Conservation (phyloP, 2,329 filamentous ascomycete species). For the Phyllachora maydis region DNA sequence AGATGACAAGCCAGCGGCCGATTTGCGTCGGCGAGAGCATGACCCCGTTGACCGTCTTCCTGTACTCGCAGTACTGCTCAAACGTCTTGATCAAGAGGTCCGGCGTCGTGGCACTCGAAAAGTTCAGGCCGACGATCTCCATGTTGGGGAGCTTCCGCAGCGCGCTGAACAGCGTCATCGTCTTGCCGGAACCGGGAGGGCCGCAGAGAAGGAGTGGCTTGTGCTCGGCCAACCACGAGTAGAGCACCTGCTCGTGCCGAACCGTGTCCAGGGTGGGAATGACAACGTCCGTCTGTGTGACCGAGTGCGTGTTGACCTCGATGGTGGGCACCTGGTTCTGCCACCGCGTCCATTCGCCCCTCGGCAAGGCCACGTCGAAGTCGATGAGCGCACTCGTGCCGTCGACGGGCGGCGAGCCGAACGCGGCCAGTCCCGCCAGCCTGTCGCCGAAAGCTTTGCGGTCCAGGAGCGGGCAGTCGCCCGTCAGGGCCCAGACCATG, state of each 20-base stretch:
- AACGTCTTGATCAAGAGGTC: constrained; percentile 98
- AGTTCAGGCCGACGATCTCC: constrained; percentile 98
- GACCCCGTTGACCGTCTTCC: constrained; percentile 92
- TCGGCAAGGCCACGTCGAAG: constrained; percentile 75
- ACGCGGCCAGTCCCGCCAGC: constrained; percentile 61
- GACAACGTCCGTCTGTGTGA: constrained; percentile 94
- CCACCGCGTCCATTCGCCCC: constrained; percentile 81
- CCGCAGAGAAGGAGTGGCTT: constrained; percentile 93
- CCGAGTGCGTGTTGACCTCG: constrained; percentile 94
- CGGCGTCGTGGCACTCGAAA: constrained; percentile 94
- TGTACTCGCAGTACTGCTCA: constrained; percentile 98
- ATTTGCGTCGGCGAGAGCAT: constrained; percentile 93
- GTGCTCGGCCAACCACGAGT: constrained; percentile 97
- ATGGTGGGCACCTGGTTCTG: constrained; percentile 85
- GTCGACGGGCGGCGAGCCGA: constrained; percentile 65
- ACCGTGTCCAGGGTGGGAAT: constrained; percentile 96
- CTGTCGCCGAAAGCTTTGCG: constrained; percentile 80
- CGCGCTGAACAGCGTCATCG: constrained; percentile 97
- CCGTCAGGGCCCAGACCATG: constrained; percentile 86
- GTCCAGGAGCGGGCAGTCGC: constrained; percentile 76
- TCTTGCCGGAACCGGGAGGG: constrained; percentile 96
- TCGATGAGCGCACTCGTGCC: constrained; percentile 79
- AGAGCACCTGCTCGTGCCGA: constrained; percentile 94
- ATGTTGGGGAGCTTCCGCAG: constrained; percentile 93
- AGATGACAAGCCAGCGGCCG: constrained; percentile 91